Conservation (phyloP, 768 basidiomycete genomes). For the Hypsizygus marmoreus region DNA sequence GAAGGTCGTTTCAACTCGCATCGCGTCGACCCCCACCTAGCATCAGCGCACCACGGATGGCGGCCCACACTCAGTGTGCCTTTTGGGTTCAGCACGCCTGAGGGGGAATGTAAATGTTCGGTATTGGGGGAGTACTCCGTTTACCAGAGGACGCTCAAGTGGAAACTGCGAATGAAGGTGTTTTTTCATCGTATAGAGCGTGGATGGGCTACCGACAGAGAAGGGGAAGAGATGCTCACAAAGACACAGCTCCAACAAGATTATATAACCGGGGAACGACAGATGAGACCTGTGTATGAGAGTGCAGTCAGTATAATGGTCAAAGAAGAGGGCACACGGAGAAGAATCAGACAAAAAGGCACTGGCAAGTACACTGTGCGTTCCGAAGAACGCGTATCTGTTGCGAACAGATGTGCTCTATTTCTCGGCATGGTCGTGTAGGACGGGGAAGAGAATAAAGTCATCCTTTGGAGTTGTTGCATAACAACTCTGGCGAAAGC, state of each 20-base stretch:
- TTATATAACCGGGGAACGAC: background rate
- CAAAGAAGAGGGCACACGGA: slow-evolving; percentile 15
- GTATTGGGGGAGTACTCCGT: slow-evolving; percentile 73
- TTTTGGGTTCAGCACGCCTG: slow-evolving; percentile 70
- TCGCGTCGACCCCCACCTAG: slow-evolving; percentile 70
- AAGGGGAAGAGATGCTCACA: slow-evolving; percentile 24
- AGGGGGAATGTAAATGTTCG: slow-evolving; percentile 75
- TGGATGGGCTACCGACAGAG: slow-evolving; percentile 10
- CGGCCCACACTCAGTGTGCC: slow-evolving; percentile 64
- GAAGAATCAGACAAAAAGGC: slow-evolving; percentile 75
- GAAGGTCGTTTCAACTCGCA: slow-evolving; percentile 77
- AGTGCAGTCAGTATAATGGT: slow-evolving; percentile 4
- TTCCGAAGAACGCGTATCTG: slow-evolving; percentile 61
- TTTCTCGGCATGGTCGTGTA: slow-evolving; percentile 88
- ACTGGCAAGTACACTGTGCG: slow-evolving; percentile 86
- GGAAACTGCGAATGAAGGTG: slow-evolving; percentile 88
- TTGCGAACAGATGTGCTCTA: slow-evolving; percentile 80
- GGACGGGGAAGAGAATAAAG: slow-evolving; percentile 90
- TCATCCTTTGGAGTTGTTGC: no score
- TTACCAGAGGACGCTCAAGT: slow-evolving; percentile 66
- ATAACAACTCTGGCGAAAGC: no score
- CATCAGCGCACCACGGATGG: slow-evolving; percentile 68
- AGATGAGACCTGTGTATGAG: background rate
- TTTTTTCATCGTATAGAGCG: slow-evolving; percentile 50
- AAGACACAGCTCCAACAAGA: background rate